These are phyloP conservation scores for Citeromyces siamensis DNA, from an alignment of 1,139 yeast species.

Conservation along the genomic window DNA sequence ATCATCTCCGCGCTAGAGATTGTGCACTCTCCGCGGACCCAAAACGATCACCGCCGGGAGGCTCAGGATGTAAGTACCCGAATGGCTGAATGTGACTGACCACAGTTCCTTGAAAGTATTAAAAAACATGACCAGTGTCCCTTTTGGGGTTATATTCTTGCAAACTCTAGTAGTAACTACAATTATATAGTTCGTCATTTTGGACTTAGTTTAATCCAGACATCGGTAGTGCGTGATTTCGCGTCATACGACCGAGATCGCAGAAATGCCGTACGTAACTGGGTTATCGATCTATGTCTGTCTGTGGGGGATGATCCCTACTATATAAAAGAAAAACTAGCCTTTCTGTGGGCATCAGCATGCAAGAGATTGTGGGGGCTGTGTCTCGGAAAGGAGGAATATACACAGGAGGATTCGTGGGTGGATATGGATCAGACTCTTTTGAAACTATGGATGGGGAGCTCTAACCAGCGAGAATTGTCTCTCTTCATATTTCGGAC, in stretches of 20 bases:
- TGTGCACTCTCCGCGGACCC: constrained; percentile 62
- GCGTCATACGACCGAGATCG: constrained; percentile 49
- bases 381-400: constrained; percentile 16
- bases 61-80: constrained; percentile 36
- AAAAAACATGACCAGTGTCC: constrained; percentile 79
- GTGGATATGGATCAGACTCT: constrained; percentile 73
- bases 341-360: constrained; percentile 82
- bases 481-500: constrained; percentile 72
- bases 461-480: constrained; percentile 56
- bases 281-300: constrained; percentile 72
- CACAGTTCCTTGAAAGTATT: constrained; percentile 53
- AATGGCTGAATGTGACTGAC: constrained; percentile 3
- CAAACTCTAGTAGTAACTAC: constrained; percentile 47
- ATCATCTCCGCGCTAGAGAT: constrained; percentile 68
- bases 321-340: constrained; percentile 79
- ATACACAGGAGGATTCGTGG: constrained; percentile 52
- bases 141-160: constrained; percentile 84
- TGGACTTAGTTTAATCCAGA: constrained; percentile 72
- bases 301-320: constrained; percentile 70
- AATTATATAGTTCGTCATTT: constrained; percentile 76
- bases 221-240: constrained; percentile 47
- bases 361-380: constrained; percentile 94
- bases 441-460: constrained; percentile 60
- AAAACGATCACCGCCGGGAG: constrained; percentile 49
- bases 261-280: constrained; percentile 56